Evolutionary conservation across 2,329 filamentous ascomycete species (phyloP).

Genomic region (Domatiomyces catenatus): DNA sequence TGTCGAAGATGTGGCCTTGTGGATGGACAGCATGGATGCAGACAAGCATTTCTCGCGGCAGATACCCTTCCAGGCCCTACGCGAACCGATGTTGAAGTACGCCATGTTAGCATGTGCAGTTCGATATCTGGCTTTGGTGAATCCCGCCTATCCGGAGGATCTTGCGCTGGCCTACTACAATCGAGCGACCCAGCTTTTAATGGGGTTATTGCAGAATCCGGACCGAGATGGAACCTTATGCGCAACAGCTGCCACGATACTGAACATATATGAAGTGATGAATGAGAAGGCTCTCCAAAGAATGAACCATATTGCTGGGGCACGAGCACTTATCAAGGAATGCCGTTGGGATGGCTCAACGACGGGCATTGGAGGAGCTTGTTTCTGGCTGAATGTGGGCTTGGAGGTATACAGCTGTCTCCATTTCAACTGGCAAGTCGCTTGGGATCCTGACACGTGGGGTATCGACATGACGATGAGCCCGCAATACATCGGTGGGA

Average conservation of each 20-base stretch:
- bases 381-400: conserved; percentile 86
- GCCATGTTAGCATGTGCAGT: conserved; percentile 80
- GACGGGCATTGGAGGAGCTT: conserved; percentile 65
- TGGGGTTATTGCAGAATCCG: conserved; percentile 65
- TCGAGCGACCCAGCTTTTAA: conserved; percentile 61
- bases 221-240: conserved; percentile 72
- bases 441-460: conserved; percentile 86
- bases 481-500: conserved; percentile 37
- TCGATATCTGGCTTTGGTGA: conserved; percentile 59
- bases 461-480: conserved; percentile 64
- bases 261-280: conserved; percentile 92
- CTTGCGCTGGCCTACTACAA: conserved; percentile 75
- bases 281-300: conserved; percentile 59
- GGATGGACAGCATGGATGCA: conserved; percentile 86
- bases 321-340: conserved; percentile 71
- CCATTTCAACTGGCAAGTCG: conserved; percentile 70
- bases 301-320: conserved; percentile 82
- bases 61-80: conserved; percentile 67
- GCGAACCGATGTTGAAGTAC: conserved; percentile 76
- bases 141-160: conserved; percentile 55
- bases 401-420: conserved; percentile 84
- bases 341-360: conserved; percentile 75
- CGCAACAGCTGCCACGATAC: conserved; percentile 69
- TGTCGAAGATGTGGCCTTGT: conserved; percentile 73
- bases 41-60: conserved; percentile 73